These are phyloP conservation scores for Trichoderma sp. DNA, from an alignment of 2,329 filamentous ascomycete species.

Conservation along the genomic window DNA sequence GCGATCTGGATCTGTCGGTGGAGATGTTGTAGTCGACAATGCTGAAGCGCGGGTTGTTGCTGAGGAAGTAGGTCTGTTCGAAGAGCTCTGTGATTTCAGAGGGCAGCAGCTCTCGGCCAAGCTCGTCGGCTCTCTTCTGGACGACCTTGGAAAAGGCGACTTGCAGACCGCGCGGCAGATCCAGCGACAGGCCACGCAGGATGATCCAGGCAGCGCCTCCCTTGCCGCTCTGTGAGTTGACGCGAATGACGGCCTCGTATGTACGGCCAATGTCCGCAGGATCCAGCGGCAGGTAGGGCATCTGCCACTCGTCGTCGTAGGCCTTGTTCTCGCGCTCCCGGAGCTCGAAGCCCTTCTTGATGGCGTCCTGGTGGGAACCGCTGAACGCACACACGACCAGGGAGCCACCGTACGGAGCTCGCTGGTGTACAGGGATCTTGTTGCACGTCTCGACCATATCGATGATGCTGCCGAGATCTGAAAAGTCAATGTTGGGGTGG, in stretches of 20 bases:
- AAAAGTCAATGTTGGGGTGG: constrained; percentile 85
- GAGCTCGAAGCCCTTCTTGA: constrained; percentile 84
- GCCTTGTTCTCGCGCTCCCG: constrained; percentile 64
- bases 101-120: constrained; percentile 82
- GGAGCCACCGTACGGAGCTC: constrained; percentile 87
- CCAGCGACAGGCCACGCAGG: constrained; percentile 83
- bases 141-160: constrained; percentile 88
- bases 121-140: constrained; percentile 76
- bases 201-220: constrained; percentile 95
- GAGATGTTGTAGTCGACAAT: constrained; percentile 88
- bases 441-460: constrained; percentile 89
- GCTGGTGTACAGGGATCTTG: constrained; percentile 90
- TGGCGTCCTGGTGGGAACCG: constrained; percentile 92
- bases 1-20: constrained; percentile 77
- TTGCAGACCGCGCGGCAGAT: constrained; percentile 89
- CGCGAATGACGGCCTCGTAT: constrained; percentile 97
- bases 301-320: constrained; percentile 73
- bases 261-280: constrained; percentile 91
- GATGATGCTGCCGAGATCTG: constrained; percentile 82
- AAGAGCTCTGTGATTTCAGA: constrained; percentile 88
- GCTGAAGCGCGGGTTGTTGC: constrained; percentile 79
- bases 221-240: constrained; percentile 96
- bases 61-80: constrained; percentile 83
- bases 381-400: constrained; percentile 92
- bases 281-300: constrained; percentile 92